Base-by-base conservation (phyloP, 78 protist genomes). In the Thecamonas trahens region DNA sequence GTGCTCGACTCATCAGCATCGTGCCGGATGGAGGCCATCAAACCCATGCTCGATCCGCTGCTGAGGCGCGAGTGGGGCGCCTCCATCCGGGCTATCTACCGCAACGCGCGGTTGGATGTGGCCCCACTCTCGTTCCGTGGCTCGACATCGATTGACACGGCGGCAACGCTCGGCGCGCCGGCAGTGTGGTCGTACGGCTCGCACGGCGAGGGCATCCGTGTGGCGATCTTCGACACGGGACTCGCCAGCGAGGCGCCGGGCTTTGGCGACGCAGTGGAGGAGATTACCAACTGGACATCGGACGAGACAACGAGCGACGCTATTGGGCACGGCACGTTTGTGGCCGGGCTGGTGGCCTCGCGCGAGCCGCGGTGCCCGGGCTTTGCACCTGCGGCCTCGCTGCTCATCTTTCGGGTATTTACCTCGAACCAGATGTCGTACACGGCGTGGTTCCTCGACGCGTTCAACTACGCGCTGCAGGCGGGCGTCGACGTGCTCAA, bases 381-480 rank as follows among this genome's bases (percentile, higher is more conserved):
- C 17, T 17, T 95, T 14, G 94, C 96, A 8, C 98, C 97, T 17
- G 94, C 85, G 9, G 74, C 92, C 0, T 79, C 83, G 1, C 4
- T 95, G n/a, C 63, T 88, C 74, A 55, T 82, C 7, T 92, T 77
- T 70, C 66, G 90, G 15, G 96, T 95, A 24, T 95, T 95, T 54
- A 91, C 87, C n/a, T 39, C 17, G 45, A 29, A 38, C 6, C 82
- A 82, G 58, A 78, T 75, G 3, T 87, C 95, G 2, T 91, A 75
- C 81, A 95, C 98, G 8, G 77, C 93, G 22, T 92, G 97, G 98
- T 91, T 95, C 39, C 72, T 95, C 49, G 96, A 92, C 63, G 98
- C 98, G 22, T 92, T 95, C 76, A 92, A 92, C 70, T 83, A 93
- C 72, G 96, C 92, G 26, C 65, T 95, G 40, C 38, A 60, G 31